phyloP scores from a whole-genome alignment of 2,329 filamentous ascomycete species.

The Diaporthe caulivora region DNA sequence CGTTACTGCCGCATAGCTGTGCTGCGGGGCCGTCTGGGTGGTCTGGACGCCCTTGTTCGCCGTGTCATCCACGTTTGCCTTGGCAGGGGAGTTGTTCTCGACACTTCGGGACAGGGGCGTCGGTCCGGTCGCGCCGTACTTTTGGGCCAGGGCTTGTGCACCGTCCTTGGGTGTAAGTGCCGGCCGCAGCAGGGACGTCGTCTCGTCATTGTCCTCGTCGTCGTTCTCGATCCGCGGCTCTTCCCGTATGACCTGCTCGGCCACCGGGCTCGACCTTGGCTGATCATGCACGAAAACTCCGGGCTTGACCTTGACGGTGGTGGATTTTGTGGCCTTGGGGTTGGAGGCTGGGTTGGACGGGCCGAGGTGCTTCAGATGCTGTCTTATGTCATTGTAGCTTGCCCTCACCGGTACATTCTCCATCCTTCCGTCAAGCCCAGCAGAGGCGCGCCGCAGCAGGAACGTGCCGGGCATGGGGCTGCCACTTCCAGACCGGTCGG shows the following conservation, averaged over 20 bases:
- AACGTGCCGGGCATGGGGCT: slow-evolving; percentile 67
- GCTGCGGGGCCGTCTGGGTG: slow-evolving; percentile 42
- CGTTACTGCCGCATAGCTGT: slow-evolving; percentile 32
- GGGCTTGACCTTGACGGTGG: slow-evolving; percentile 76
- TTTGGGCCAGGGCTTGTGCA: slow-evolving; percentile 69
- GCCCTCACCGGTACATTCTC: slow-evolving; percentile 68
- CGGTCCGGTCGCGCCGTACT: slow-evolving; percentile 61
- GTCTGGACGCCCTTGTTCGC: slow-evolving; percentile 43
- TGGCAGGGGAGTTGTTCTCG: slow-evolving; percentile 42
- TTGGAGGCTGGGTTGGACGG: slow-evolving; percentile 76
- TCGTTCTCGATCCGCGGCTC: slow-evolving; percentile 39
- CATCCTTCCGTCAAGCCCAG: slow-evolving; percentile 64
- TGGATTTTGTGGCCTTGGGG: slow-evolving; percentile 71
- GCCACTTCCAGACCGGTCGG: slow-evolving; percentile 56
- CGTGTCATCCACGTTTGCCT: slow-evolving; percentile 40
- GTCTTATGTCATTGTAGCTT: slow-evolving; percentile 72
- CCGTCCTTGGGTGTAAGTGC: slow-evolving; percentile 74
- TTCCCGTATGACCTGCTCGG: slow-evolving; percentile 42
- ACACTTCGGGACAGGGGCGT: slow-evolving; percentile 33
- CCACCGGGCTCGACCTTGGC: slow-evolving; percentile 42
- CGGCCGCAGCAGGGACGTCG: slow-evolving; percentile 59
- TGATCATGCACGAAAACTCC: slow-evolving; percentile 45
- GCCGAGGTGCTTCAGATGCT: slow-evolving; percentile 74
- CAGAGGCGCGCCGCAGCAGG: slow-evolving; percentile 70
- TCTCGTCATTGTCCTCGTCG: slow-evolving; percentile 52